Base-by-base conservation (phyloP, 768 basidiomycete genomes). In the Amanita pseudoporphyria region DNA sequence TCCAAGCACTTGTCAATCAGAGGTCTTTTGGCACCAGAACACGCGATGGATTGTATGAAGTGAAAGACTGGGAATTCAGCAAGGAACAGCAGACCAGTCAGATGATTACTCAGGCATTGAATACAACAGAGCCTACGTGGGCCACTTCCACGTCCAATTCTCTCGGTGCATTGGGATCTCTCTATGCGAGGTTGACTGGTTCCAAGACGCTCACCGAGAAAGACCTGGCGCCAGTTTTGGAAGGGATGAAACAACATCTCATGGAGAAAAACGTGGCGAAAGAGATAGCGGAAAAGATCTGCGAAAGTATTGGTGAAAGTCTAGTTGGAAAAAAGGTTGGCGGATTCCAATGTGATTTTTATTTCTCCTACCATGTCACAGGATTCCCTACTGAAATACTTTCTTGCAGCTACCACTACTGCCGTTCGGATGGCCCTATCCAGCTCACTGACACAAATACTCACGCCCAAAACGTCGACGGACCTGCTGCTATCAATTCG, bases 191-290 rank as follows among this genome's bases (percentile, higher is more conserved):
- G 38, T 67, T 96, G 57, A 94, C 91, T 3, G 89, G 92, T 0
- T 81, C 82, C 21, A 94, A 92, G 65, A 71, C 82, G 2, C 68
- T 99, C 49, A 86, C 85, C 1, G 77, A 88, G 49, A 73, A 79
- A 33, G 95, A 98, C 63, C 65, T 98, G 47, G 78, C 79, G 56
- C 95, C 95, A 6, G 87, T 95, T 1, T 63, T 98, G 39, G 85
- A 85, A 45, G 88, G 82, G 14, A 98, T 98, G 93, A 93, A 95
- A 64, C 90, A 94, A 53, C 95, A 97, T 65, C 72, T 99, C 39
- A 97, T 97, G 93, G 82, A 86, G 68, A 98, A 98, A 73, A 99
- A 99, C 59, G 96, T 99, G 4, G 96, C 96, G 3, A 88, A 81
- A 65, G 92, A 94, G 52, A 97, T 98, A 54, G 76, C 94, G 10